Conservation (phyloP, 768 basidiomycete species). For the Tylopilus sp. region DNA sequence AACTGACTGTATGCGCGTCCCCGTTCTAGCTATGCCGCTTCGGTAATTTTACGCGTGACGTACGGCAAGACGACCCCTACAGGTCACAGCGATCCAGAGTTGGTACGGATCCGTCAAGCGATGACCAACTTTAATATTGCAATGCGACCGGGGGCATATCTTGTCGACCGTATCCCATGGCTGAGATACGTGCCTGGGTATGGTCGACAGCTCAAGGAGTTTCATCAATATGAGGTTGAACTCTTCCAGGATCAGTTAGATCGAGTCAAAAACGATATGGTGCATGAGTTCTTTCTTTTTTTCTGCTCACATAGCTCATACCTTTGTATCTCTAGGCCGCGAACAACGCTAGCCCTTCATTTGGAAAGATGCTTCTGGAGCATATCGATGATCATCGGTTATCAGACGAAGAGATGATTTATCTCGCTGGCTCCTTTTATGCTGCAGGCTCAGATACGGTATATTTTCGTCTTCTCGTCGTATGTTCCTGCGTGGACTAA, state of each 20-base stretch:
- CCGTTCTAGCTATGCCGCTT: conserved; percentile 22
- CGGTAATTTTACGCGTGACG: conserved; percentile 21
- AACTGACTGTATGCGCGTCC: neutral
- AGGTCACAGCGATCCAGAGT: neutral
- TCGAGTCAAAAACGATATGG: conserved; percentile 44
- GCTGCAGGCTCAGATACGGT: conserved; percentile 59
- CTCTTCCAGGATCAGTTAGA: conserved; percentile 38
- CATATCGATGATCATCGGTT: conserved; percentile 44
- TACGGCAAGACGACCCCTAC: conserved; percentile 29
- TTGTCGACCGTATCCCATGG: conserved; percentile 29
- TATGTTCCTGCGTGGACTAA: neutral
- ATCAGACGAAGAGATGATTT: conserved; percentile 51
- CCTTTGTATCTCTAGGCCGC: neutral
- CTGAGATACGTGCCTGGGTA: conserved; percentile 54
- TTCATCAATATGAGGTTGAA: conserved; percentile 54
- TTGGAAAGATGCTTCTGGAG: neutral
- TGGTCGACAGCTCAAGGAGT: conserved; percentile 45
- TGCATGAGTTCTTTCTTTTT: conserved; percentile 9
- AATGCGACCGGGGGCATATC: conserved; percentile 33
- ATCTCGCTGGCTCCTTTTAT: conserved; percentile 57
- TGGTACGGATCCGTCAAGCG: conserved; percentile 4
- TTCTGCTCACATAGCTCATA: neutral
- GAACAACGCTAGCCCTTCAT: neutral
- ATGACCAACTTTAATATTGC: conserved; percentile 24
- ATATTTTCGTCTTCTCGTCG: neutral